A percentile compares a stretch with the other conserved stretches of the same genome.
phyloP scores from a whole-genome alignment of 306 rosid species.

The Malus sieversii region DNA sequence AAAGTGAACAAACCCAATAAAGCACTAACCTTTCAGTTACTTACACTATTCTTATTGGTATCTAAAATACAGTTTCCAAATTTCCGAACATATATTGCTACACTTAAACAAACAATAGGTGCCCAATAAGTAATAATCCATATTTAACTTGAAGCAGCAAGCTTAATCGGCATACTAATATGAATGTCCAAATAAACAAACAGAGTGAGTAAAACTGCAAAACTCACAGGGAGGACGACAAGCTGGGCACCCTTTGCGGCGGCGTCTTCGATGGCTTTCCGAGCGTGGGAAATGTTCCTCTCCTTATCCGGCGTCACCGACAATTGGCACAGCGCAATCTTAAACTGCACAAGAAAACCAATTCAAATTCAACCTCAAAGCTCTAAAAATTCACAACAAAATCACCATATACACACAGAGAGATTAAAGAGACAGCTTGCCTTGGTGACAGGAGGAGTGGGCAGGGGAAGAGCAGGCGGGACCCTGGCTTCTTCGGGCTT shows the following conservation, averaged over 20 bases:
- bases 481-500: conserved; percentile 55
- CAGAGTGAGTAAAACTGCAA: background rate
- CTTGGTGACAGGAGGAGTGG: conserved; percentile 64
- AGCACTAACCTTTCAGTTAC: background rate
- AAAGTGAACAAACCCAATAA: background rate
- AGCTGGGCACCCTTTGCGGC: conserved; percentile 73
- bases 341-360: conserved; percentile 42
- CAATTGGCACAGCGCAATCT: conserved; percentile 79
- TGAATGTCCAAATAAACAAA: background rate
- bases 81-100: background rate
- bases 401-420: background rate
- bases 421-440: conserved; percentile 15
- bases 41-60: background rate
- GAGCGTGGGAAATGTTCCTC: conserved; percentile 72
- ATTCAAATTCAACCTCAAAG: background rate
- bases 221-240: conserved; percentile 72
- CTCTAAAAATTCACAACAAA: background rate
- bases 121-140: background rate
- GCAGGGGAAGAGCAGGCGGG: conserved; percentile 67
- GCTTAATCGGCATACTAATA: background rate
- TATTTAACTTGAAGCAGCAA: background rate
- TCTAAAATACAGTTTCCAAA: background rate
- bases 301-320: conserved; percentile 72
- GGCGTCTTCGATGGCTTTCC: conserved; percentile 72
- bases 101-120: background rate